Evolutionary conservation across 495 filamentous ascomycete genomes (phyloP), one percentile per base, ranked within the genome.

Genomic region (Pyrenopolyporus hunteri): DNA sequence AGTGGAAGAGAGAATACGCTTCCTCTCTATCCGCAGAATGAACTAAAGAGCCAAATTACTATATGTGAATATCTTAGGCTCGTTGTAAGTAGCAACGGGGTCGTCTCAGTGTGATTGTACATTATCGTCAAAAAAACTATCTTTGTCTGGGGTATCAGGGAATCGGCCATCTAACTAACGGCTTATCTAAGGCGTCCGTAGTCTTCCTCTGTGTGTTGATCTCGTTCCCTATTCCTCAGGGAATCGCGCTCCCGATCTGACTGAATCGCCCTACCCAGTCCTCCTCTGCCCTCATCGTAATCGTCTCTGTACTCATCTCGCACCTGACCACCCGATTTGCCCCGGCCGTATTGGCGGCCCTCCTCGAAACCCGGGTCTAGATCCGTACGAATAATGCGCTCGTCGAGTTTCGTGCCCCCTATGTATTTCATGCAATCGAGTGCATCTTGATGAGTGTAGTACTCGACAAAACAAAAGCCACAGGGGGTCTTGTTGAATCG

Each of bases 401-500:
- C 94, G 74, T 98, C 94, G 26, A 98, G 80, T 78, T 98, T 98
- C n/a, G 94, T 98, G 29, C 94, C 94, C 28, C 95, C 95, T 64
- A 98, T 87, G 68, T 98, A 98, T 74, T 98, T 98, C 88, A 98
- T 87, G 72, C 93, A 97, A 68, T 98, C 94, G 26, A 98, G 78
- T 4, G 94, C 94, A 74, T 98, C 94, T 65, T 93, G 88, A 68
- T 98, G 92, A 10, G 86, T 98, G 77, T 98, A 98, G 76, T 98
- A 98, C 74, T 98, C 94, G 66, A 98, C 94, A 69, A 98, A 98
- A 78, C 94, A 98, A 78, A 98, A 98, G 8, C 94, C 94, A 75
- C 94, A 98, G 3, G 94, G 94, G 11, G 94, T 98, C 77, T 98
- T 98, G 76, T 88, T 89, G 79, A 92, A 94, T 13, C 94, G 87